These are phyloP conservation scores for Myotisia sp. DNA, from an alignment of 2,329 filamentous ascomycete genomes.

Conservation along the genomic window DNA sequence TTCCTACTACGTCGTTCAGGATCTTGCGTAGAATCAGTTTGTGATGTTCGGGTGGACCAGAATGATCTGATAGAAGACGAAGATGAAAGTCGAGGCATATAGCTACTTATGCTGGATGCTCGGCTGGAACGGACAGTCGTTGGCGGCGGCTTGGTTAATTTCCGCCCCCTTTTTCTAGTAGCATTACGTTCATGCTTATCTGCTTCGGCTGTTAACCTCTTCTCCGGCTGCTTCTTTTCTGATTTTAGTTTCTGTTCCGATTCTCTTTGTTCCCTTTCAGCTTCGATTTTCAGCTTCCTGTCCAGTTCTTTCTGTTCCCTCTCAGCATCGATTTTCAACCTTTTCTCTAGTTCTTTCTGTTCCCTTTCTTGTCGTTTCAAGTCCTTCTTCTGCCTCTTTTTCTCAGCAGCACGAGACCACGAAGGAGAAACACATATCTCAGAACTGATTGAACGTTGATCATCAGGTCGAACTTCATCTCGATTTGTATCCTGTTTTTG, in stretches of 20 bases:
- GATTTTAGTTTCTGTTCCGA: too few species aligned
- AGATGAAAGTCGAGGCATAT: conserved; percentile 9
- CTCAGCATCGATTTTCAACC: conserved; percentile 7
- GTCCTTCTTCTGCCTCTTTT: conserved; percentile 11
- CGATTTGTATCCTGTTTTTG: conserved; percentile 30
- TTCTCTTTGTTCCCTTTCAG: too few species aligned
- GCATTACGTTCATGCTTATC: too few species aligned
- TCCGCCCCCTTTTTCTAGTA: too few species aligned
- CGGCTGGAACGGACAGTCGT: conserved; percentile 10
- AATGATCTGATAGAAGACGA: conserved; percentile 10
- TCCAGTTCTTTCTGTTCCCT: conserved; percentile 11
- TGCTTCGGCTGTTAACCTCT: too few species aligned
- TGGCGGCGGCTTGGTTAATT: conserved; percentile 11
- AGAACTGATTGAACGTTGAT: conserved; percentile 10
- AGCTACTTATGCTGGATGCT: conserved; percentile 10
- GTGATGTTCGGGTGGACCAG: conserved; percentile 11
- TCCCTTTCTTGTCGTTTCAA: conserved; percentile 11
- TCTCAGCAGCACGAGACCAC: conserved; percentile 10
- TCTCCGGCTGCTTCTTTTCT: too few species aligned
- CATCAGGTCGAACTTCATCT: not conserved
- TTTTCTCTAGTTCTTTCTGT: conserved; percentile 11
- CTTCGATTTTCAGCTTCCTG: conserved; percentile 8
- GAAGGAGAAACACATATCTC: conserved; percentile 13
- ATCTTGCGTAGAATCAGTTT: conserved; percentile 10
- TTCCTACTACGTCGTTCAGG: conserved; percentile 6